A percentile compares a stretch with the other conserved stretches of the same genome.
Conservation (phyloP, 2,329 filamentous ascomycete species). For the Didymella arachidicola region DNA sequence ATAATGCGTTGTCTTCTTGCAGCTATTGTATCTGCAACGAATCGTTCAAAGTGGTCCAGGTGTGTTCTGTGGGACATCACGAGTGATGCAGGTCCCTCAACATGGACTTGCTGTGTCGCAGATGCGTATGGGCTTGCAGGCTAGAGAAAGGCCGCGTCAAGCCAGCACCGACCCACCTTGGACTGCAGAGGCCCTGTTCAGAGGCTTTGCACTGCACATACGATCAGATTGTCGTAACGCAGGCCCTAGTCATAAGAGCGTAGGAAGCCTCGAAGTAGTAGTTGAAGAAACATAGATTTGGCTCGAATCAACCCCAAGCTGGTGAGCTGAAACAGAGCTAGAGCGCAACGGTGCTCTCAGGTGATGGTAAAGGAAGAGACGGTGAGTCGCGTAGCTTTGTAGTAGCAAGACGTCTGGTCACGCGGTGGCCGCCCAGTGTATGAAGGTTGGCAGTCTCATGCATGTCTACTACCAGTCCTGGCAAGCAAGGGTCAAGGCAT, state of each 20-base stretch:
- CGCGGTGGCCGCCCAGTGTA: slow-evolving; percentile 15
- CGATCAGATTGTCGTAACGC: not conserved
- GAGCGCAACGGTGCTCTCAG: not conserved
- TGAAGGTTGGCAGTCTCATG: slow-evolving; percentile 16
- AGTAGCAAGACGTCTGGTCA: slow-evolving; percentile 9
- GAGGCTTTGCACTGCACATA: not conserved
- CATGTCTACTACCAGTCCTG: slow-evolving; percentile 8
- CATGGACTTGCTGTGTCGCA: not conserved
- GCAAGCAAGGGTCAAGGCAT: slow-evolving; percentile 11
- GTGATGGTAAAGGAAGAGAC: slow-evolving; percentile 1
- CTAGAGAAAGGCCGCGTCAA: not conserved
- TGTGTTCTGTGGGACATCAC: not conserved
- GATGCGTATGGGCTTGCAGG: not conserved
- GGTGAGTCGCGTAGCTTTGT: not conserved
- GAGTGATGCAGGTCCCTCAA: not conserved
- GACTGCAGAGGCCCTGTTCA: not conserved
- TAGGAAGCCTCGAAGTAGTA: not conserved
- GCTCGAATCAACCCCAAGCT: not conserved
- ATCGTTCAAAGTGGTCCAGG: not conserved
- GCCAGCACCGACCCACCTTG: not conserved
- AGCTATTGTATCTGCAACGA: not conserved
- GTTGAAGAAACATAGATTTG: not conserved
- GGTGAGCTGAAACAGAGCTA: not conserved
- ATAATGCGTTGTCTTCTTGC: not conserved
- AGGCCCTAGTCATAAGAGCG: not conserved